phyloP scores from a whole-genome alignment of 805 yeast genomes.

The Ogataea parapolymorpha region DNA sequence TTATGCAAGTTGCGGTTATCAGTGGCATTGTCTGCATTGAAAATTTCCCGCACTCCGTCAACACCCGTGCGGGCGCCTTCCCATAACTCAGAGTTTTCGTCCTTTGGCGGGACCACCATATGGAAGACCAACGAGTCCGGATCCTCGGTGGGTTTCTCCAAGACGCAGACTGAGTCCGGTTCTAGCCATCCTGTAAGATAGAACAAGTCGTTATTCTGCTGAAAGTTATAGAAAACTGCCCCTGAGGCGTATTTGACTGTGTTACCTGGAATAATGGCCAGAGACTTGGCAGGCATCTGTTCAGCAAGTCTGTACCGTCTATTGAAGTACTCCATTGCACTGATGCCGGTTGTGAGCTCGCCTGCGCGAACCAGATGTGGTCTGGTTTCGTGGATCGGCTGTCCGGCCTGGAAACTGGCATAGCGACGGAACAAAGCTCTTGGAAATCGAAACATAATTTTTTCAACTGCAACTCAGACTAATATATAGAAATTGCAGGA shows the following conservation, averaged over 20 bases:
- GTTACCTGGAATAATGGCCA: slow-evolving; percentile 74
- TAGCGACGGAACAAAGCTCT: slow-evolving; percentile 4
- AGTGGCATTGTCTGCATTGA: slow-evolving; percentile 79
- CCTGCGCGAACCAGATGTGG: slow-evolving; percentile 74
- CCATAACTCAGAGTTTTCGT: slow-evolving; percentile 81
- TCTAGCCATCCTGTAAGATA: slow-evolving; percentile 92
- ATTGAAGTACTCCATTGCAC: slow-evolving; percentile 75
- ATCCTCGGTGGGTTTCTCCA: slow-evolving; percentile 57
- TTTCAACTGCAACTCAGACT: neutral
- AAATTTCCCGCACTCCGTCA: slow-evolving; percentile 74
- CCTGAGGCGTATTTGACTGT: slow-evolving; percentile 79
- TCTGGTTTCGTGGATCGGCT: slow-evolving; percentile 82
- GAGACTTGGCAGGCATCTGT: slow-evolving; percentile 55
- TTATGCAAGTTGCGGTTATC: slow-evolving; percentile 43
- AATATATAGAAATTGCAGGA: neutral
- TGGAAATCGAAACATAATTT: slow-evolving; percentile 6
- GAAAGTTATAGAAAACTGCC: slow-evolving; percentile 86
- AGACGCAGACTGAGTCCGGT: slow-evolving; percentile 68
- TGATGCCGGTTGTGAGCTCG: slow-evolving; percentile 82
- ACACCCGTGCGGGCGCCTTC: slow-evolving; percentile 91
- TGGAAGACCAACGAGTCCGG: slow-evolving; percentile 60
- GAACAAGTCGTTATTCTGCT: slow-evolving; percentile 85
- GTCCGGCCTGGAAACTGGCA: slow-evolving; percentile 53
- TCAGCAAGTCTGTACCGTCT: slow-evolving; percentile 62
- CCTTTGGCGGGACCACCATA: slow-evolving; percentile 83